These are phyloP conservation scores for Suillus subalutaceus DNA, from an alignment of 768 basidiomycete genomes.

Conservation along the genomic window DNA sequence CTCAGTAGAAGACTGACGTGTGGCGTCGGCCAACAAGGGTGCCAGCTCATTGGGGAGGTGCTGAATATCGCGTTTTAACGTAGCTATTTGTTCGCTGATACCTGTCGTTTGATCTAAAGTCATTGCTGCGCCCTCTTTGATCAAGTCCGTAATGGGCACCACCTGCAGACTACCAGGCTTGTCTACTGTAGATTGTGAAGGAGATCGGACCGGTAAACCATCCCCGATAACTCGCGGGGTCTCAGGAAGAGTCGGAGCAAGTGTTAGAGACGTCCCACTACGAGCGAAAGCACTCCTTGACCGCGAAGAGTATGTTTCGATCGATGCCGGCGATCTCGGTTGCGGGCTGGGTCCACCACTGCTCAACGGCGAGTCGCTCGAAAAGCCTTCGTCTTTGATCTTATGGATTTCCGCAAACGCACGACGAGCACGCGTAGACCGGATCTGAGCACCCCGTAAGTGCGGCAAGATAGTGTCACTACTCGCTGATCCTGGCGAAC, in stretches of 20 bases:
- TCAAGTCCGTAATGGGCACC: slow-evolving; percentile 34
- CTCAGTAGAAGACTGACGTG: neutral
- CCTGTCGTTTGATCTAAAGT: slow-evolving; percentile 39
- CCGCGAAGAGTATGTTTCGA: slow-evolving; percentile 19
- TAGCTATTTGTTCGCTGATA: slow-evolving; percentile 35
- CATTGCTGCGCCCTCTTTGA: slow-evolving; percentile 38
- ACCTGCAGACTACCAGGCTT: slow-evolving; percentile 18
- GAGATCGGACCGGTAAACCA: slow-evolving; percentile 20
- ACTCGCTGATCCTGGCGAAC: slow-evolving; percentile 19
- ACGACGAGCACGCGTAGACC: slow-evolving; percentile 14
- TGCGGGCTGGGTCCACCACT: neutral
- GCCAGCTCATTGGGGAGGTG: slow-evolving; percentile 31
- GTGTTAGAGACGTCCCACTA: neutral
- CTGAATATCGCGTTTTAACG: slow-evolving; percentile 35
- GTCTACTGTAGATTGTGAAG: slow-evolving; percentile 13
- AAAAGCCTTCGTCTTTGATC: slow-evolving; percentile 18
- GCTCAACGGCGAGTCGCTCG: slow-evolving; percentile 5
- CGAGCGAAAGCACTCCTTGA: slow-evolving; percentile 24
- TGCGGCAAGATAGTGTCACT: slow-evolving; percentile 20
- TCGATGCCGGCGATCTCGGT: slow-evolving; percentile 2
- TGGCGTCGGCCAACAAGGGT: slow-evolving; percentile 14
- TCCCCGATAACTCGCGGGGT: slow-evolving; percentile 15
- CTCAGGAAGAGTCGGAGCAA: neutral
- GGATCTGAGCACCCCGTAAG: slow-evolving; percentile 27
- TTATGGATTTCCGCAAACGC: slow-evolving; percentile 30